phyloP scores from a whole-genome alignment of 2,329 filamentous ascomycete genomes.

The Orbilia quercus region DNA sequence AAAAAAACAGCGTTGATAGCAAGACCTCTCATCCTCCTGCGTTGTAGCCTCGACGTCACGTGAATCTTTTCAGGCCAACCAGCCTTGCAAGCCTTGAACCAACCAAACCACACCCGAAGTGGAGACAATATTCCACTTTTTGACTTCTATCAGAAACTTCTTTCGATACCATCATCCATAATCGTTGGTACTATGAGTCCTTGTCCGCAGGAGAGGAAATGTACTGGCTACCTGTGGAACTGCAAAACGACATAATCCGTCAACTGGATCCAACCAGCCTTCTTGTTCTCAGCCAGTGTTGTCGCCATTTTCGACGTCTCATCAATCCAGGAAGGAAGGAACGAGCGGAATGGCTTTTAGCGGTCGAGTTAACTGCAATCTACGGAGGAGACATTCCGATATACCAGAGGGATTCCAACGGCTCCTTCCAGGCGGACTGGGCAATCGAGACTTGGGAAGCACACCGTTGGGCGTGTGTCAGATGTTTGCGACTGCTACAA shows the following conservation, averaged over 20 bases:
- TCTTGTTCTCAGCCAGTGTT: constrained; percentile 35
- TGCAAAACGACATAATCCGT: constrained; percentile 48
- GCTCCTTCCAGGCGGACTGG: constrained; percentile 31
- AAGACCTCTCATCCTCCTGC: too few species aligned
- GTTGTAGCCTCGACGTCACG: too few species aligned
- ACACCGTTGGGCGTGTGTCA: constrained; percentile 46
- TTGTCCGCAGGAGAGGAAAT: not conserved
- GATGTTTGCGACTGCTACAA: constrained; percentile 47
- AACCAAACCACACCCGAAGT: too few species aligned
- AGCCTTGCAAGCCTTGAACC: too few species aligned
- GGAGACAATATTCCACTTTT: too few species aligned
- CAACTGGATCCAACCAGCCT: constrained; percentile 49
- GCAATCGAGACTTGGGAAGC: constrained; percentile 22
- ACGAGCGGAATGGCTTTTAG: constrained; percentile 44
- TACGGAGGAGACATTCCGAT: constrained; percentile 21
- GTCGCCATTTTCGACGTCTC: constrained; percentile 19
- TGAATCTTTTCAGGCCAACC: too few species aligned
- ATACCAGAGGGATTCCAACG: constrained; percentile 6
- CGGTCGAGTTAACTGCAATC: constrained; percentile 30
- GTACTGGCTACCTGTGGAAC: constrained; percentile 38
- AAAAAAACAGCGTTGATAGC: too few species aligned
- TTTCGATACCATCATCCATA: too few species aligned
- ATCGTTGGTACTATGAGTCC: too few species aligned
- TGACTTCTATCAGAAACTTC: too few species aligned
- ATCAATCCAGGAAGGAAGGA: constrained; percentile 32